These are phyloP conservation scores for Phaeotremella fagi DNA, from an alignment of 768 basidiomycete genomes.

Conservation along the genomic window DNA sequence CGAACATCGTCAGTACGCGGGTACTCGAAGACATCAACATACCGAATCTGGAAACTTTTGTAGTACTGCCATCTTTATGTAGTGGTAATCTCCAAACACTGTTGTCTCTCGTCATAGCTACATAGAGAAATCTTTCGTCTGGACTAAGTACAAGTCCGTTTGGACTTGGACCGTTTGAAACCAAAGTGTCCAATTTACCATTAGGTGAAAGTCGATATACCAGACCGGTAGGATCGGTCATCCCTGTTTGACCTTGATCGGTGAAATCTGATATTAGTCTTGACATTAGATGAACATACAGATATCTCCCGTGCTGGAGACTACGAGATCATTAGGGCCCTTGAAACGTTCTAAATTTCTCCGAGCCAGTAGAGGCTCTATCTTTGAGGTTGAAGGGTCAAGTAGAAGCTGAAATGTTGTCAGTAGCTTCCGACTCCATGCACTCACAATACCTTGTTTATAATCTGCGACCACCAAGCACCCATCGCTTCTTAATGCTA, in stretches of 20 bases:
- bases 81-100: slow-evolving; percentile 22
- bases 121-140: slow-evolving; percentile 21
- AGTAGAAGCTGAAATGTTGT: slow-evolving; percentile 5
- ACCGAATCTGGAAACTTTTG: slow-evolving; percentile 24
- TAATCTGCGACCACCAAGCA: slow-evolving; percentile 21
- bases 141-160: slow-evolving; percentile 21
- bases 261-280: slow-evolving; percentile 17
- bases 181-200: slow-evolving; percentile 17
- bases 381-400: slow-evolving; percentile 6
- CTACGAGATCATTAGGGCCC: slow-evolving; percentile 19
- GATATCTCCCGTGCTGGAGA: slow-evolving; percentile 16
- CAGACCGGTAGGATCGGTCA: slow-evolving; percentile 21
- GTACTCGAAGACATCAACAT: neutral
- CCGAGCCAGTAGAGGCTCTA: slow-evolving; percentile 7
- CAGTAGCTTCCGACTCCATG: neutral
- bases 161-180: slow-evolving; percentile 20
- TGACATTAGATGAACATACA: slow-evolving; percentile 8
- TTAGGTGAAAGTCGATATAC: slow-evolving; percentile 17
- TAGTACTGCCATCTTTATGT: slow-evolving; percentile 19
- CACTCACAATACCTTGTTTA: slow-evolving; percentile 23
- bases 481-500: slow-evolving; percentile 17
- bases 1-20: neutral
- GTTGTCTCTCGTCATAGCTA: slow-evolving; percentile 28
- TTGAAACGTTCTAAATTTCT: slow-evolving; percentile 24
- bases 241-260: slow-evolving; percentile 30